Percentiles rank a stretch among this genome's conserved stretches.
Evolutionary conservation across 139 green algal species (phyloP).

Genomic region (Chlorella sp.): DNA sequence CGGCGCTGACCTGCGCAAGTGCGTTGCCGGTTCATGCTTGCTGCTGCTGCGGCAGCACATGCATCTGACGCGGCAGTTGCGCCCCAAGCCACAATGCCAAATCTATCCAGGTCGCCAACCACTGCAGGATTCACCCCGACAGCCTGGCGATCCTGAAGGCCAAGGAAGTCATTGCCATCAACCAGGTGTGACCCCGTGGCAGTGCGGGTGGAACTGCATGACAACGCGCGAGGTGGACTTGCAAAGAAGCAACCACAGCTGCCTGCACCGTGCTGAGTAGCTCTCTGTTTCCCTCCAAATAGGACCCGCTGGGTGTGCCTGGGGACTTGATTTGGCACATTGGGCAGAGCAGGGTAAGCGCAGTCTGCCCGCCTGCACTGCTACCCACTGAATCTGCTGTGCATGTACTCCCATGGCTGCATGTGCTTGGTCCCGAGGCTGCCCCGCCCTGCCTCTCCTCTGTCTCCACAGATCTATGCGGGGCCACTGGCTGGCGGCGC

Average conservation of each 20-base stretch:
- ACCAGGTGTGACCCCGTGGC: conserved; percentile 48
- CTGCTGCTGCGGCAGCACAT: not conserved
- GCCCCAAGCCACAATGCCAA: no score
- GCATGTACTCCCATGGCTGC: no score
- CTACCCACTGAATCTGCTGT: no score
- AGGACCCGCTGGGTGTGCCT: conserved; percentile 62
- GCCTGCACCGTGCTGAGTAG: no score
- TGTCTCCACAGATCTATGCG: conserved; percentile 51
- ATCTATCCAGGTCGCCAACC: no score
- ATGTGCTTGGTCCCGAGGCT: no score
- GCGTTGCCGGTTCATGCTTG: not conserved
- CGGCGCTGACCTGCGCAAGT: conserved; percentile 50
- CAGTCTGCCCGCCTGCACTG: no score
- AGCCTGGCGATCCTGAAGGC: conserved; percentile 45
- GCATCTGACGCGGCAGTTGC: not conserved
- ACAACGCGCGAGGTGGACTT: no score
- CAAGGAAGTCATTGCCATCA: conserved; percentile 65
- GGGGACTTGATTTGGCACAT: conserved; percentile 67
- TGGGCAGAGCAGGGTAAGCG: conserved; percentile 35
- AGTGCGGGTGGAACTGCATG: no score
- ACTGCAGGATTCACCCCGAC: conserved; percentile 19
- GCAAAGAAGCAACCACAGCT: no score
- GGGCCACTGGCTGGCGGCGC: conserved; percentile 50
- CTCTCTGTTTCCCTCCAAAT: no score
- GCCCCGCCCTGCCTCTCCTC: no score